Evolutionary conservation across 2,329 filamentous ascomycete genomes (phyloP).

Genomic region (Annulohypoxylon truncatum): DNA sequence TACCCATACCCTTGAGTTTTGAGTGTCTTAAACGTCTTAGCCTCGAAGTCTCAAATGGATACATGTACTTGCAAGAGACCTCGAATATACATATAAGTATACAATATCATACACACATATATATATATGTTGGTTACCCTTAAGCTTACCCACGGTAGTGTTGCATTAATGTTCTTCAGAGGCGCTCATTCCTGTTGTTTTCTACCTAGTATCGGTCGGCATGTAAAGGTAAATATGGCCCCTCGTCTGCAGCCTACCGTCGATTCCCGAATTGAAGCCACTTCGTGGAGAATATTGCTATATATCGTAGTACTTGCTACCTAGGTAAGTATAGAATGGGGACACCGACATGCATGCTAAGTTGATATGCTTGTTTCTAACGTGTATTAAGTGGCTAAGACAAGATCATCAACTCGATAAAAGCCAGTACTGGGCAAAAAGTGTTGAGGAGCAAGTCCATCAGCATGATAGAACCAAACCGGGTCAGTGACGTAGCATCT

Average conservation of each 20-base stretch:
- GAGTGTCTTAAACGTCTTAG: no score
- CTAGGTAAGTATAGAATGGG: constrained; percentile 7
- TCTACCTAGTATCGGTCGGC: constrained; percentile 8
- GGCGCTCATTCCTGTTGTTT: constrained; percentile 22
- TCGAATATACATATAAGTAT: neutral
- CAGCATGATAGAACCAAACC: constrained; percentile 25
- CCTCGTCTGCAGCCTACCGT: constrained; percentile 35
- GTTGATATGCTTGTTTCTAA: neutral
- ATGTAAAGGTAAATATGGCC: constrained; percentile 20
- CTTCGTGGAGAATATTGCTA: constrained; percentile 17
- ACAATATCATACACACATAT: constrained; percentile 30
- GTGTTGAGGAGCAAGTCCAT: constrained; percentile 21
- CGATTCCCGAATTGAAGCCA: constrained; percentile 30
- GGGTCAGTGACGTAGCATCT: constrained; percentile 35
- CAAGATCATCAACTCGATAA: constrained; percentile 18
- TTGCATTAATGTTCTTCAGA: constrained; percentile 15
- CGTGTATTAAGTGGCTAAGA: neutral
- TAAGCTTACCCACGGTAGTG: constrained; percentile 6
- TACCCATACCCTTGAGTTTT: neutral
- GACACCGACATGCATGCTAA: constrained; percentile 17
- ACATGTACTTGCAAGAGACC: neutral
- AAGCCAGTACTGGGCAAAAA: neutral
- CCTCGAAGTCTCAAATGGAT: neutral
- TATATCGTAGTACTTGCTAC: constrained; percentile 20
- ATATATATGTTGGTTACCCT: constrained; percentile 30